Conservation (phyloP, 75 land plant genomes). For the Pinus tabuliformis region DNA sequence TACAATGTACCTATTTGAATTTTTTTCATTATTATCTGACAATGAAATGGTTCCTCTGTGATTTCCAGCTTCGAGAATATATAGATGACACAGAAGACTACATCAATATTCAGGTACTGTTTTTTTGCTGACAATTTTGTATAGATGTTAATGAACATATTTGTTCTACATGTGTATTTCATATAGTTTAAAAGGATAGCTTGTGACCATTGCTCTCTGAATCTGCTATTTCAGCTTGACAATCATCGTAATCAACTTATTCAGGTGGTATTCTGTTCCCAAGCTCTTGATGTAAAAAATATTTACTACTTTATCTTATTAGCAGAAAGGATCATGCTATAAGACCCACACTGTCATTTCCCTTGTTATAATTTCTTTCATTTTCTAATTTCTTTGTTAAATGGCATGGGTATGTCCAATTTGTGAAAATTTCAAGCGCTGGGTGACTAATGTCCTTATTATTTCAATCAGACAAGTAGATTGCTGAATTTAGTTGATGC, state of each 20-base stretch:
- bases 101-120: conserved; percentile 92
- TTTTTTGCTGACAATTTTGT: neutral
- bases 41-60: neutral
- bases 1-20: no score
- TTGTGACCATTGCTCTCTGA: conserved; percentile 8
- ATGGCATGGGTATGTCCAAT: neutral
- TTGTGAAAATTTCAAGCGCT: no score
- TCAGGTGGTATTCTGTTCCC: conserved; percentile 53
- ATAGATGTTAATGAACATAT: neutral
- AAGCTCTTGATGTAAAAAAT: neutral
- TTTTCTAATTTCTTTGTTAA: neutral
- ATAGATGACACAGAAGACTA: conserved; percentile 99
- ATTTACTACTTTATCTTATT: no score
- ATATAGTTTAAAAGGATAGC: neutral
- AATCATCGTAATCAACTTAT: conserved; percentile 98
- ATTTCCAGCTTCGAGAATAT: conserved; percentile 89
- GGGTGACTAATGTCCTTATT: no score
- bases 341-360: neutral
- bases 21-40: no score
- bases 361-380: neutral
- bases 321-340: neutral
- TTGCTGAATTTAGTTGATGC: no score
- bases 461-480: no score
- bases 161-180: no score
- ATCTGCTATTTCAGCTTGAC: conserved; percentile 74